phyloP scores from a whole-genome alignment of 257 asterid genomes.

The Ligustrum vulgare region DNA sequence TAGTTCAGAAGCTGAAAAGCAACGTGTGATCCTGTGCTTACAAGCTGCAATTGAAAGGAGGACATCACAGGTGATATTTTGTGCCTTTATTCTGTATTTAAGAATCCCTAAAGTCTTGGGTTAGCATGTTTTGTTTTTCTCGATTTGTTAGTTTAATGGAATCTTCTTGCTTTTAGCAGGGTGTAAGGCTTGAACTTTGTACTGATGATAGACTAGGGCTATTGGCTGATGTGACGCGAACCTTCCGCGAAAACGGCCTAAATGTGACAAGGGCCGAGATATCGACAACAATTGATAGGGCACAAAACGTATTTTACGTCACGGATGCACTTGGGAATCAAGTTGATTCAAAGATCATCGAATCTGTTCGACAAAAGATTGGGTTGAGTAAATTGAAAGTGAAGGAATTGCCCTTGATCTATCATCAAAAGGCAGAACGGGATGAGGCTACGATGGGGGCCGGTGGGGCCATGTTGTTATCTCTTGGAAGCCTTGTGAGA shows the following conservation, averaged over 20 bases:
- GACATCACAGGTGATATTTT: slow-evolving; percentile 61
- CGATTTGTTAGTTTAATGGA: neutral
- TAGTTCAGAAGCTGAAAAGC: slow-evolving; percentile 79
- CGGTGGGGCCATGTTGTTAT: slow-evolving; percentile 79
- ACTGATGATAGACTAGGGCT: slow-evolving; percentile 61
- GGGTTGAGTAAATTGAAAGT: slow-evolving; percentile 72
- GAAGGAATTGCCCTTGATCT: slow-evolving; percentile 63
- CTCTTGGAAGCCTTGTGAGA: slow-evolving; percentile 79
- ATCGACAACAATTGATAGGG: slow-evolving; percentile 55
- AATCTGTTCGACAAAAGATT: slow-evolving; percentile 60
- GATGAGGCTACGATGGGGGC: slow-evolving; percentile 41
- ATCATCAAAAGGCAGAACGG: slow-evolving; percentile 45
- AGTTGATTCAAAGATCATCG: slow-evolving; percentile 61
- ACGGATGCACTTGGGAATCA: slow-evolving; percentile 69
- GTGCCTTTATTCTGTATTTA: slow-evolving; percentile 16
- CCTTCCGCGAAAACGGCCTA: slow-evolving; percentile 86
- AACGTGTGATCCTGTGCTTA: slow-evolving; percentile 76
- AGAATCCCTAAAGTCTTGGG: slow-evolving; percentile 2
- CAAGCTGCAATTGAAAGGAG: slow-evolving; percentile 78
- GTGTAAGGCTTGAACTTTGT: slow-evolving; percentile 85
- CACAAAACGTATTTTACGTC: slow-evolving; percentile 67
- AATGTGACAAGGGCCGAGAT: slow-evolving; percentile 86
- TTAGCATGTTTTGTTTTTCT: slow-evolving; percentile 5
- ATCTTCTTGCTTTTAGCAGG: slow-evolving; percentile 44
- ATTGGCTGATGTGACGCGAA: slow-evolving; percentile 84